Conservation (phyloP, 352 stramenopile genomes). For the Pythium aquatile region DNA sequence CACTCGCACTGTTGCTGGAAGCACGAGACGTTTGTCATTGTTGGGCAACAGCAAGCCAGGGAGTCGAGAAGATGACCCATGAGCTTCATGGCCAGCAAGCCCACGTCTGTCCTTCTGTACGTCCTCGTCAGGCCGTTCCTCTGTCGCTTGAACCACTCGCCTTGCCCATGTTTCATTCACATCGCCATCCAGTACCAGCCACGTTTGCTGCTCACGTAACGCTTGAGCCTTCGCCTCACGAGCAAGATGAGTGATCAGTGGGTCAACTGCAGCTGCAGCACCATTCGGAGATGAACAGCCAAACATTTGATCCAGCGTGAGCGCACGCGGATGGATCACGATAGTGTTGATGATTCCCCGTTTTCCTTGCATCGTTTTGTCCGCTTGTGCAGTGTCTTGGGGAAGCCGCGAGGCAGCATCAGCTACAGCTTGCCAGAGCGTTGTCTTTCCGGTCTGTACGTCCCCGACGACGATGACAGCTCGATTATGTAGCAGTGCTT, state of each 20-base stretch:
- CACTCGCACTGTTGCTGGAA: constrained; percentile 40
- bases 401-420: constrained; percentile 7
- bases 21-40: constrained; percentile 33
- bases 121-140: constrained; percentile 1
- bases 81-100: neutral
- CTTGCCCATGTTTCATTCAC: constrained; percentile 47
- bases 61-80: neutral
- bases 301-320: constrained; percentile 36
- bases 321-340: constrained; percentile 41
- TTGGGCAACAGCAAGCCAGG: constrained; percentile 35
- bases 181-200: constrained; percentile 70
- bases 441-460: constrained; percentile 52
- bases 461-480: constrained; percentile 43
- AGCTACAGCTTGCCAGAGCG: constrained; percentile 42
- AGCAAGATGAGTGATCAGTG: constrained; percentile 40
- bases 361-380: neutral
- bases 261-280: constrained; percentile 8
- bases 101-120: constrained; percentile 11
- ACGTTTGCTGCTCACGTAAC: constrained; percentile 36
- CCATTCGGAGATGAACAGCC: constrained; percentile 18
- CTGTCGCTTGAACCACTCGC: constrained; percentile 34
- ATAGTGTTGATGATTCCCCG: constrained; percentile 9
- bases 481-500: constrained; percentile 30
- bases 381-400: neutral
- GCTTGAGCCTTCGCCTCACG: constrained; percentile 43